phyloP scores from a whole-genome alignment of 169 alveolate genomes.

The Plasmodium cynomolgi region DNA sequence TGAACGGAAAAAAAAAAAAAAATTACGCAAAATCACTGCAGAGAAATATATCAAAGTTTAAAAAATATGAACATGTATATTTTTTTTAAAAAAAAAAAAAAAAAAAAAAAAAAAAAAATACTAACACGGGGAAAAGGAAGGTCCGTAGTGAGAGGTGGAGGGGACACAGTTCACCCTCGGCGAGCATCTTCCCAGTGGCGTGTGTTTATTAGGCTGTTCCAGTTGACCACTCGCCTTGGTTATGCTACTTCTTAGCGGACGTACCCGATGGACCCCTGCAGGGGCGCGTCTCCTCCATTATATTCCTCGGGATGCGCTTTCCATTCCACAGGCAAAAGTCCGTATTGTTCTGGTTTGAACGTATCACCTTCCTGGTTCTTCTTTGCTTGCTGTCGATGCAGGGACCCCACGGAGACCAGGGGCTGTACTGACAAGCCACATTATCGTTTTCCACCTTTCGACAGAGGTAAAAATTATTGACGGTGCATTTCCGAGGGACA shows the following conservation, averaged over 20 bases:
- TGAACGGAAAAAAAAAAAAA: not conserved
- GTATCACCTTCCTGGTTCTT: conserved; percentile 34
- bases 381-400: conserved; percentile 31
- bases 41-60: not conserved
- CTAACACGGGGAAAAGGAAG: not conserved
- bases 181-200: not conserved
- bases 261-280: not conserved
- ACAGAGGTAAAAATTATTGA: conserved; percentile 65
- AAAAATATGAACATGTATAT: not conserved
- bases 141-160: too few species aligned
- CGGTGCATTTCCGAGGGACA: conserved; percentile 69
- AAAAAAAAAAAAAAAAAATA: too few species aligned
- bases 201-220: not conserved
- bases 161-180: not conserved
- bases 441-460: conserved; percentile 50
- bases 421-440: conserved; percentile 33
- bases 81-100: too few species aligned
- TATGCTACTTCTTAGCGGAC: not conserved
- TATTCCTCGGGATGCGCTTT: conserved; percentile 32
- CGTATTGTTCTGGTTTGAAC: conserved; percentile 43
- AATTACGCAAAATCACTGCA: not conserved
- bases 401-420: conserved; percentile 56
- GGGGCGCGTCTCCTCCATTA: conserved; percentile 44
- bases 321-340: conserved; percentile 56
- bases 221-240: not conserved